phyloP scores from a whole-genome alignment of 163 green algal genomes.

The Volvox carteri region DNA sequence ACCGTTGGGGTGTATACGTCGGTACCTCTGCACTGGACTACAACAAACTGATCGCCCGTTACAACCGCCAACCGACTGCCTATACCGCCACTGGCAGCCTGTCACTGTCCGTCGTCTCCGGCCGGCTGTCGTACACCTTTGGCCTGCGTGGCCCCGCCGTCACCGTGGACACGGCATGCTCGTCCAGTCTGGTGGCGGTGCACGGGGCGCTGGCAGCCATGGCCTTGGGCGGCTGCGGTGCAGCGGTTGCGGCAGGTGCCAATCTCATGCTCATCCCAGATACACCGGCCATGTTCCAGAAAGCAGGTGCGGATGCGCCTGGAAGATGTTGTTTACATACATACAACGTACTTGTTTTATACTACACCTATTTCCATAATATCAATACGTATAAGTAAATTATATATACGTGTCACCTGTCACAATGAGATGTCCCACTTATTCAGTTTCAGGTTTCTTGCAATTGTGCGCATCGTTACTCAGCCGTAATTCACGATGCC shows the following conservation, averaged over 20 bases:
- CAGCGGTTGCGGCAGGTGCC: constrained; percentile 61
- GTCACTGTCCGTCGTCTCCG: constrained; percentile 70
- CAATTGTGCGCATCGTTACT: too few relatives aligned
- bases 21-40: constrained; percentile 87
- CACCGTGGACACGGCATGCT: constrained; percentile 92
- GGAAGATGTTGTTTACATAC: too few relatives aligned
- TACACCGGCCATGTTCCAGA: constrained; percentile 73
- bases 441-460: too few relatives aligned
- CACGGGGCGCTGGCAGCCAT: constrained; percentile 71
- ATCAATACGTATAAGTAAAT: too few relatives aligned
- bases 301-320: constrained; percentile 64
- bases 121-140: constrained; percentile 87
- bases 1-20: constrained; percentile 78
- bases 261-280: constrained; percentile 75
- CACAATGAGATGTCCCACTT: too few relatives aligned
- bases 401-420: too few relatives aligned
- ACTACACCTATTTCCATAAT: too few relatives aligned
- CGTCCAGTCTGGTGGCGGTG: constrained; percentile 85
- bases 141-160: constrained; percentile 82
- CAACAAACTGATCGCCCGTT: constrained; percentile 64
- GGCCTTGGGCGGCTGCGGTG: constrained; percentile 46
- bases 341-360: too few relatives aligned
- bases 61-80: constrained; percentile 36
- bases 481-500: too few relatives aligned
- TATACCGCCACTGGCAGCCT: constrained; percentile 70